Percentiles rank a stretch among this genome's conserved stretches.
phyloP scores from a whole-genome alignment of 2,329 filamentous ascomycete species.

The Xylaria arbuscula region DNA sequence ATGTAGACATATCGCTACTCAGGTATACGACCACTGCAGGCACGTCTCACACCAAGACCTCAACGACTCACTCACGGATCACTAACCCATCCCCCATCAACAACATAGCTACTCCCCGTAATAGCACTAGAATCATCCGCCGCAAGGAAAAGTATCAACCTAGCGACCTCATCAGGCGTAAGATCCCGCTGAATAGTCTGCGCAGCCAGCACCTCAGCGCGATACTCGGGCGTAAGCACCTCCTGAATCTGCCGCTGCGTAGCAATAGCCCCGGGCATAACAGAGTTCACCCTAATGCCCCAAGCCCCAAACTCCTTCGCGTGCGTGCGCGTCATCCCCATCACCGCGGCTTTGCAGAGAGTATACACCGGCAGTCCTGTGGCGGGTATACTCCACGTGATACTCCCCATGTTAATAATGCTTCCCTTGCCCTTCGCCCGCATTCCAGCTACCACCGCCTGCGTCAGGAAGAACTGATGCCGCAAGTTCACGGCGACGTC shows the following conservation, averaged over 20 bases:
- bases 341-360: constrained; percentile 54
- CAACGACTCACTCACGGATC: constrained; percentile 45
- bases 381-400: constrained; percentile 53
- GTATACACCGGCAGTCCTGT: constrained; percentile 51
- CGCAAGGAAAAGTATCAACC: constrained; percentile 58
- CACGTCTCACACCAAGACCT: background rate
- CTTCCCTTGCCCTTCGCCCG: constrained; percentile 46
- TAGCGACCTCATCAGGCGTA: constrained; percentile 58
- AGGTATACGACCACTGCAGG: too few relatives aligned
- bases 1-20: too few relatives aligned
- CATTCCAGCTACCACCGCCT: constrained; percentile 54
- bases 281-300: constrained; percentile 59
- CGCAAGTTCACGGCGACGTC: constrained; percentile 59
- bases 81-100: constrained; percentile 53
- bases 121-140: constrained; percentile 60
- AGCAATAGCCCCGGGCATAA: constrained; percentile 61
- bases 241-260: constrained; percentile 58
- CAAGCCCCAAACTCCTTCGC: constrained; percentile 52
- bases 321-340: constrained; percentile 54
- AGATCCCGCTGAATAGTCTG: constrained; percentile 58
- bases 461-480: constrained; percentile 58
- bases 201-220: constrained; percentile 51
- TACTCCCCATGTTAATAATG: constrained; percentile 57
- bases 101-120: constrained; percentile 56
- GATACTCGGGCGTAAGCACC: constrained; percentile 57